phyloP scores from a whole-genome alignment of 2,329 filamentous ascomycete species.

The Sporothrix globosa region DNA sequence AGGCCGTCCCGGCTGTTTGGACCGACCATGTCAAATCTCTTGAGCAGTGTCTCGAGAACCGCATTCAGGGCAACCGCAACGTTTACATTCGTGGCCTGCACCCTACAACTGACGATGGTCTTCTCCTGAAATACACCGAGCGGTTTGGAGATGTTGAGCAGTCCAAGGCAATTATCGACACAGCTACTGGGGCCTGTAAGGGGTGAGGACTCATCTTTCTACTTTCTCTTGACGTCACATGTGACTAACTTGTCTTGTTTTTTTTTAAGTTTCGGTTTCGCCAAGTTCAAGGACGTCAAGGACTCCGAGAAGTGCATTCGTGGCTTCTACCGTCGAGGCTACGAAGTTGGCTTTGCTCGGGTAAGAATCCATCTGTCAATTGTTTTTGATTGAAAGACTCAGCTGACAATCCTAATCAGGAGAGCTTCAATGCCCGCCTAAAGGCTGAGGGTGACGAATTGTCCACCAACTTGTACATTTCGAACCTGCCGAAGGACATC shows the following conservation, averaged over 20 bases:
- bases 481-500: slow-evolving; percentile 89
- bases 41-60: slow-evolving; percentile 92
- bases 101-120: slow-evolving; percentile 91
- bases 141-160: slow-evolving; percentile 94
- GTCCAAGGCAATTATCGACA: slow-evolving; percentile 98
- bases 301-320: slow-evolving; percentile 96
- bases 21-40: slow-evolving; percentile 87
- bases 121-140: slow-evolving; percentile 77
- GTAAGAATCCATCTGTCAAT: slow-evolving; percentile 53
- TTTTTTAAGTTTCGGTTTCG: slow-evolving; percentile 81
- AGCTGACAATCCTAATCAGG: slow-evolving; percentile 56
- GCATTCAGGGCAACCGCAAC: slow-evolving; percentile 88
- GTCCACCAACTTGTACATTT: slow-evolving; percentile 97
- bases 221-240: not conserved
- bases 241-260: not conserved
- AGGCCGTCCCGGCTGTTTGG: slow-evolving; percentile 86
- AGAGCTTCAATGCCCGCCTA: slow-evolving; percentile 97
- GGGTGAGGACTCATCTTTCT: slow-evolving; percentile 64
- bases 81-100: slow-evolving; percentile 97
- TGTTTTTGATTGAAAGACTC: not conserved
- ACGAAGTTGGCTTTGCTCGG: slow-evolving; percentile 95
- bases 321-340: slow-evolving; percentile 90
- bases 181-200: slow-evolving; percentile 90
- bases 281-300: slow-evolving; percentile 85
- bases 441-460: slow-evolving; percentile 89